Evolutionary conservation across 2,329 filamentous ascomycete genomes (phyloP), one percentile per base, ranked within the genome.

Genomic region (Ustilaginoidea virens): DNA sequence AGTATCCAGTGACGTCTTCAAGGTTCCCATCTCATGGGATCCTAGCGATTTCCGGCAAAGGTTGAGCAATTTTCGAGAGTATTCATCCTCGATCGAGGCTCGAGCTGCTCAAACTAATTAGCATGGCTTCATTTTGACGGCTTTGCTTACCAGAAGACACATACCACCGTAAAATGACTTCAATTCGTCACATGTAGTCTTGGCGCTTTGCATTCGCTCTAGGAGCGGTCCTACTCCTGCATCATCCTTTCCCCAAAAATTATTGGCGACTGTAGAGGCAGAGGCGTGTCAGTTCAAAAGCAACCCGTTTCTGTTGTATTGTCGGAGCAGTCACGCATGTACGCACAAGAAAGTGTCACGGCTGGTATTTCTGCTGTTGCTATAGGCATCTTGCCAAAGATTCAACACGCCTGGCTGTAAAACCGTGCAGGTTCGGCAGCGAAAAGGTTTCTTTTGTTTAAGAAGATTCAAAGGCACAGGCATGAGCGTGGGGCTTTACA

Each of bases 201-300:
- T 98, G 27, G 90, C 83, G 54, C 76, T 78, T 48, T 83, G 78
- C 83, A 98, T 92, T 47, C 90, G 87, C 52, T 87, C 82, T 17
- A 98, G 68, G 47, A 98, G 71, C 33, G 90, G 92, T 25, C 68
- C 67, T 47, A 98, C 86, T 50, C 90, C 92, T 29, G 87, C 90
- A 64, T 98, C 90, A 53, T 96, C 87, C 64, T 92, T 96, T 39
- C 90, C 90, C 90, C 90, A 98, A 56, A 98, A 98, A 53, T 98
- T 98, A 61, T 98, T 98, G 46, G 90, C 87, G 61, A 98, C 86
- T 86, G 13, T 20, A 4, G 28, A 11, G n/a, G 17, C 5, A 11
- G n/a, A n/a, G n/a, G n/a, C 8, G 2, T 4, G 7, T 33, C 23
- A 33, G 31, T 18, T 16, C 4, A 5, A 13, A 6, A n/a, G n/a